These are phyloP conservation scores for Apophysomyces elegans DNA, from an alignment of 371 early-diverging fungal species.

Conservation along the genomic window DNA sequence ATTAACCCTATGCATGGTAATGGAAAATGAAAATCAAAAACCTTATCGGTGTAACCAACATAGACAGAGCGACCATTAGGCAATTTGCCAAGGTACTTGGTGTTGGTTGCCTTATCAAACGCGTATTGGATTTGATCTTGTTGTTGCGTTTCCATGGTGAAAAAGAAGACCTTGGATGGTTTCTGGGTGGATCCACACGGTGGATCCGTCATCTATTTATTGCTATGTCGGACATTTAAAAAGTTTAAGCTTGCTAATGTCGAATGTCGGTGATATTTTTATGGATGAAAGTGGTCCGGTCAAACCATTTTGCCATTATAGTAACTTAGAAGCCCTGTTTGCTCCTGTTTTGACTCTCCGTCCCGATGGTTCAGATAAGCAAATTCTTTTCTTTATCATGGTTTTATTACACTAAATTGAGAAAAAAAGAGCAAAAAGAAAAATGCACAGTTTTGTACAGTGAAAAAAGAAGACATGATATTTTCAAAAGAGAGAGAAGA, in stretches of 20 bases:
- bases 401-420: neutral
- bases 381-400: neutral
- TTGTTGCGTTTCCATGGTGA: neutral
- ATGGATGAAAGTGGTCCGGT: neutral
- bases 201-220: constrained; percentile 5
- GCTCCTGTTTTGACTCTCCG: no score
- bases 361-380: neutral
- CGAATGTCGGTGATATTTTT: constrained; percentile 1
- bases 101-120: constrained; percentile 29
- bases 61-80: constrained; percentile 18
- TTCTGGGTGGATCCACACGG: neutral
- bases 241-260: neutral
- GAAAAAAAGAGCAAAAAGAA: neutral
- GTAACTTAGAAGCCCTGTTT: no score
- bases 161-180: neutral
- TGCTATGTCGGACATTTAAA: neutral
- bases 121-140: neutral
- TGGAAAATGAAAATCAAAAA: neutral
- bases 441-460: neutral
- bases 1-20: neutral
- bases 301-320: neutral
- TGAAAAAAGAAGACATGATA: neutral
- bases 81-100: constrained; percentile 19
- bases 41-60: constrained; percentile 23
- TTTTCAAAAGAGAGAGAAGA: neutral